Evolutionary conservation across 1,284 basidiomycete species (phyloP), one percentile per base, ranked within the genome.

Genomic region (Sporisorium sorghi): DNA sequence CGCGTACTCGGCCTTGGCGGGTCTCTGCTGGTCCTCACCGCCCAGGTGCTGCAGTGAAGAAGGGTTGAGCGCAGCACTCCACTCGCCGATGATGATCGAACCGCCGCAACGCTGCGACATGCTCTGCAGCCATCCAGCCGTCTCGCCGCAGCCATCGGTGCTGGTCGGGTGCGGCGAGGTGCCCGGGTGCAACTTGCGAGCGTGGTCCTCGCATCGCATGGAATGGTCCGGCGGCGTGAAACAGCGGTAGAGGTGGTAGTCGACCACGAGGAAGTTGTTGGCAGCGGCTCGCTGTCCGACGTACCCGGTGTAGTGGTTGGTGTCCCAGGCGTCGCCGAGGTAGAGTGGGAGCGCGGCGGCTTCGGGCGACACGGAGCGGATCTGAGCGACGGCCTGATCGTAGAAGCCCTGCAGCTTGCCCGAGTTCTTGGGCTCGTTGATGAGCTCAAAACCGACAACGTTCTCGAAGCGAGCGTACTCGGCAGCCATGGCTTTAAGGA

Each of bases 191-290:
- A 80, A 46, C 49, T 64, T 64, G 19, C 58, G 58, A 3, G 81
- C 80, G 51, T 93, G 92, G 53, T 89, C 87, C 11, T 87, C 84
- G 0, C 89, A 91, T 1, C 88, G 84, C 5, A 88, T 89, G 1
- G 80, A 74, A 30, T 86, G 89, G 83, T 94, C 93, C 5, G 86
- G 85, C 11, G 76, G 77, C 21, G 91, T 92, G 84, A 92, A 92
- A 84, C 92, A 93, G 35, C 93, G 89, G 83, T 94, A 95, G 21
- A 94, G 88, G 82, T 94, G 93, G 79, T 94, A 91, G 85, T 95
- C 93, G 30, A 93, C 85, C 17, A 91, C 89, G 17, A 90, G 86
- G 32, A 90, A 89, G 53, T 76, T 78, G 50, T 50, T 69, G 17
- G 39, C 40, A 10, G 55, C 48, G 12, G 67, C 64, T 23, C 74